phyloP scores from a whole-genome alignment of 805 yeast species.

The Lachancea kluyveri region DNA sequence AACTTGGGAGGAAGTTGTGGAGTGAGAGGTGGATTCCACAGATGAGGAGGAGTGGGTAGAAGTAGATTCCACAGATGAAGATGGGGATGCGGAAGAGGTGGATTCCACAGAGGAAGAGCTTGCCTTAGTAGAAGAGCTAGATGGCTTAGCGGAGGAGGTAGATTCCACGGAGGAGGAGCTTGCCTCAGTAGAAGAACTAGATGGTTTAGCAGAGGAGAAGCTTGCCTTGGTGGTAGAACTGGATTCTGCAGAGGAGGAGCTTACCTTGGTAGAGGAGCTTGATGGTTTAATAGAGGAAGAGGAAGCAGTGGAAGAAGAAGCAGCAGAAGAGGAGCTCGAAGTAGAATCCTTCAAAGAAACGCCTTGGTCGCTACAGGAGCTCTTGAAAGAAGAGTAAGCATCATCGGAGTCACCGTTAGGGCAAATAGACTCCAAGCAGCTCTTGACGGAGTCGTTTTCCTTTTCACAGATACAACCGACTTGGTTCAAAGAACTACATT shows the following conservation, averaged over 20 bases:
- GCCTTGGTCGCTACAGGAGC: constrained; percentile 45
- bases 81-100: constrained; percentile 14
- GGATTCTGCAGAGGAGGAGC: constrained; percentile 25
- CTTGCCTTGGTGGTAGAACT: constrained; percentile 26
- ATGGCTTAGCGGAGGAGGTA: constrained; percentile 20
- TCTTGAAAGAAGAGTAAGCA: constrained; percentile 56
- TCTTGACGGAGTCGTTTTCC: constrained; percentile 45
- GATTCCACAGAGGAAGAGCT: constrained; percentile 20
- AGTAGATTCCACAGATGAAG: constrained; percentile 16
- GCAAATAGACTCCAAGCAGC: constrained; percentile 64
- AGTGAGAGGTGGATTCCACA: constrained; percentile 17
- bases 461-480: constrained; percentile 62
- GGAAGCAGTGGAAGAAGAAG: constrained; percentile 32
- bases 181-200: constrained; percentile 22
- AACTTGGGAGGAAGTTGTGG: constrained; percentile 22
- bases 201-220: constrained; percentile 20
- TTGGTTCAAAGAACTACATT: constrained; percentile 56
- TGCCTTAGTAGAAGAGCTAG: constrained; percentile 15
- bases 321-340: constrained; percentile 27
- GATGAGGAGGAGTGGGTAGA: constrained; percentile 19
- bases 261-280: constrained; percentile 24
- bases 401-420: constrained; percentile 52
- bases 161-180: constrained; percentile 20
- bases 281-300: constrained; percentile 30
- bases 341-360: constrained; percentile 29